Base-by-base conservation (phyloP, 768 basidiomycete species). In the Termitomyces sp. region DNA sequence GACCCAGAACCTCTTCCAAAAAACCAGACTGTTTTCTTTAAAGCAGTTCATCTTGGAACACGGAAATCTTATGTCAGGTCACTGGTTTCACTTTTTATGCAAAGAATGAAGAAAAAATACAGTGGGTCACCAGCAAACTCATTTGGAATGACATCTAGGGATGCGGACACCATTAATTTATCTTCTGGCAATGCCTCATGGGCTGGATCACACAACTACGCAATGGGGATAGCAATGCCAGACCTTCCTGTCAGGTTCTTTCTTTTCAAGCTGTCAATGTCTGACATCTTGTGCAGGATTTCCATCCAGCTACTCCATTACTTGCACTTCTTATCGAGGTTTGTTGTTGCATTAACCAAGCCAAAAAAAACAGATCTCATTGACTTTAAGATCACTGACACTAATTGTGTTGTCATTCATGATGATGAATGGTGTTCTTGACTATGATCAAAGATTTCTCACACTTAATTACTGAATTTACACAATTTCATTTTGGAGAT, bases 11-110 rank as follows among this genome's bases (percentile, higher is more conserved):
- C 50, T 33, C n/a, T n/a, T n/a, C 51, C 49, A 10, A 50, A 59
- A 16, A 52, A 59, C 32, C 58, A 62, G 20, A 59, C 58, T 1
- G 56, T 62, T 5, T 62, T 62, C 27, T 52, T 62, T 41, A 56
- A 52, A 44, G 60, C 55, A 10, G 54, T 52, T 45, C 53, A 58
- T 31, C 51, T 57, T 20, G 60, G 46, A 5, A 43, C 38, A 11
- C 55, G 58, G 2, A 25, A 46, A 16, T 23, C 44, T 10, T 59
- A 55, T 48, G 18, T 23, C 3, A 47, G 46, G 3, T 58, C 60
- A 3, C 3, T 57, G 1, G 39, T 50, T 23, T 29, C 39, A 2
- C 35, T 54, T 15, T 41, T 59, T 13, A 45, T 52, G 4, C 41
- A n/a, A n/a, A n/a, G n/a, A n/a, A n/a, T n/a, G n/a, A n/a, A n/a